Base-by-base conservation (phyloP, 2,329 filamentous ascomycete genomes). In the Raffaelea arxii region DNA sequence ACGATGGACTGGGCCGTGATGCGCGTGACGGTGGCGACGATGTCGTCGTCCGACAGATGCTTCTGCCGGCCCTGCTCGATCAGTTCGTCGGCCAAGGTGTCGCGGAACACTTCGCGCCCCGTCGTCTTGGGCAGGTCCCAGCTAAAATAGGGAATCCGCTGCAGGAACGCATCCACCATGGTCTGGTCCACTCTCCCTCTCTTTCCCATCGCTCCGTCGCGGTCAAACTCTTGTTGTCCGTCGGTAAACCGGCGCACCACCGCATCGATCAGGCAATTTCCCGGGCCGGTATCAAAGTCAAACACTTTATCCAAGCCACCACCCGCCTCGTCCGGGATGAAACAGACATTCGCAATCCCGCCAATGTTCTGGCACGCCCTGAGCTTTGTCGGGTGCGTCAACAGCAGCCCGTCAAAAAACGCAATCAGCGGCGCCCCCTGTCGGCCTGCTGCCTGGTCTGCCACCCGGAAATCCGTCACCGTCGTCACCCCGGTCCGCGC, bases 341-440 rank as follows among this genome's bases (percentile, higher is more conserved):
- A 78, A 61, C 72, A 80, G 22, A 81, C 71, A 52, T 77, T 80
- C 25, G 72, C 73, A 37, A 81, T 77, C 25, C 77, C 75, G 43
- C 75, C 75, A 46, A 81, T 79, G 54, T 80, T 79, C 55, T 80
- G 74, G 57, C 75, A 79, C 3, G 72, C 74, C 23, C 77, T 70
- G 7, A 77, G 62, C 58, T 76, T 78, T 4, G 61, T 71, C 0
- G 75, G 70, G 53, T 80, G 73, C 52, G 75, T 72, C 18, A 81
- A 64, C 10, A 79, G 54, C 4, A 78, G 61, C 1, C 69, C 67
- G 52, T 80, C 74, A 53, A 80, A 75, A 53, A 80, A 77, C 19
- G 69, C 73, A 47, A 76, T 72, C 16, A 79, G 64, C 1, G 76
- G 73, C 2, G 74, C 71, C 4, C 72, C 73, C 55, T 77, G 74